Base-by-base conservation (phyloP, 768 basidiomycete genomes). In the Hericium alpestre region DNA sequence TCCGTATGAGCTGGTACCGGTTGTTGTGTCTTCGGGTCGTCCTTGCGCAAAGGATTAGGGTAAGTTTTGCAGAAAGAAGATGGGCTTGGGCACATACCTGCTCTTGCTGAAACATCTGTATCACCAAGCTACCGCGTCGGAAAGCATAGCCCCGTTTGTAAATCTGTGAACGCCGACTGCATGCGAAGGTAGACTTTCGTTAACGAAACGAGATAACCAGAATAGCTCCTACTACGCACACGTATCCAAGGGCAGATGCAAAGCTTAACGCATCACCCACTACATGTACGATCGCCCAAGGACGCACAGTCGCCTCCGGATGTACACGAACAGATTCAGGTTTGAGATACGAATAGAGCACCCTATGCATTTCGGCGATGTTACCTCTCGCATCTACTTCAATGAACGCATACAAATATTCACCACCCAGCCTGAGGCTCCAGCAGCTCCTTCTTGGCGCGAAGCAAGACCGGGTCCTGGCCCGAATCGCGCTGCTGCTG, bases 91-190 rank as follows among this genome's bases (percentile, higher is more conserved):
- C 49, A 65, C 69, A 56, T 68, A 84, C 89, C 72, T 87, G 83
- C 70, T 90, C 90, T 69, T 90, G 86, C 69, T 90, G 88, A 67
- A 87, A 89, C 83, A 91, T 87, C 60, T 85, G 80, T 55, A 92
- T 87, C 15, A 86, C 74, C 12, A 92, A 73, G 16, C 74, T 65
- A 1, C 88, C 89, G 56, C 85, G 73, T 27, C 86, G 75, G 66
- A 92, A 92, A 22, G 82, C 71, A 66, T 87, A 91, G 32, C 90
- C 90, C 43, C 81, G 80, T 70, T 90, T 91, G 73, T 86, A 91
- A 41, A 87, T 84, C 70, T 90, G 86, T 15, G 84, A 84, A 51
- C 84, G 78, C 40, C 79, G 80, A 18, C 87, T 83, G 54, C 37
- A 43, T 32, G 27, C 3, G 27, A 20, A 32, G 53, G 37, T 46